Percentiles rank a stretch among this genome's conserved stretches.
These are phyloP conservation scores for Apiosordaria backusii DNA, from an alignment of 495 filamentous ascomycete species.

Conservation along the genomic window DNA sequence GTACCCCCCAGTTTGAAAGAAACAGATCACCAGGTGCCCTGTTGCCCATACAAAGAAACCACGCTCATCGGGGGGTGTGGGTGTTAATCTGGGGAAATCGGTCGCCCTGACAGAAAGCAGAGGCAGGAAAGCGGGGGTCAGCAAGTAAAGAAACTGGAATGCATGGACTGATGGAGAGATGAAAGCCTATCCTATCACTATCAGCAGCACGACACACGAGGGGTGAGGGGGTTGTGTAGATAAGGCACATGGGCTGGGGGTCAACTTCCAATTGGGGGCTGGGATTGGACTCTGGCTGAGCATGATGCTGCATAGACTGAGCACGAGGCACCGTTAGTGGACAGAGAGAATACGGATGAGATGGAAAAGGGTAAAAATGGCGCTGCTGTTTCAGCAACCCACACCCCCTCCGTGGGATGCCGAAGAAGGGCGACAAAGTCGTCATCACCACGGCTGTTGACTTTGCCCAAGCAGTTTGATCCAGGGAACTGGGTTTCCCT, in stretches of 20 bases:
- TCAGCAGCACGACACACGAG: not conserved
- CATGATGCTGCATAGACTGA: not conserved
- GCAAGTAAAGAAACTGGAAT: not conserved
- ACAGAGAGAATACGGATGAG: not conserved
- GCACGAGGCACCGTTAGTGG: not conserved
- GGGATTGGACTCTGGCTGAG: not conserved
- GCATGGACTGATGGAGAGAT: not conserved
- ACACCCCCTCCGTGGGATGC: not conserved
- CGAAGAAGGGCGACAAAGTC: not conserved
- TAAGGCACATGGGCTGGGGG: slow-evolving; percentile 7
- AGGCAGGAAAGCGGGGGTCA: not conserved
- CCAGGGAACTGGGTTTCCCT: slow-evolving; percentile 4
- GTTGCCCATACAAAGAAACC: not conserved
- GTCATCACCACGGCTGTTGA: not conserved
- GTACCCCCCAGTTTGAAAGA: not conserved
- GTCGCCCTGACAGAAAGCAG: not conserved
- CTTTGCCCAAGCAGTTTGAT: too few species aligned
- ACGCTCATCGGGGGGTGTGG: not conserved
- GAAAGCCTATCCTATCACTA: not conserved
- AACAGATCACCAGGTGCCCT: not conserved
- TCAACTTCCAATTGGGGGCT: slow-evolving; percentile 11
- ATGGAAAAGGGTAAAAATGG: not conserved
- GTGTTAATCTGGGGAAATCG: not conserved
- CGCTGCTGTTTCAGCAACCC: not conserved
- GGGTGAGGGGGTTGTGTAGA: not conserved